Evolutionary conservation across 345 rosid genomes (phyloP).

Genomic region (rapeseed (Brassica napus)): DNA sequence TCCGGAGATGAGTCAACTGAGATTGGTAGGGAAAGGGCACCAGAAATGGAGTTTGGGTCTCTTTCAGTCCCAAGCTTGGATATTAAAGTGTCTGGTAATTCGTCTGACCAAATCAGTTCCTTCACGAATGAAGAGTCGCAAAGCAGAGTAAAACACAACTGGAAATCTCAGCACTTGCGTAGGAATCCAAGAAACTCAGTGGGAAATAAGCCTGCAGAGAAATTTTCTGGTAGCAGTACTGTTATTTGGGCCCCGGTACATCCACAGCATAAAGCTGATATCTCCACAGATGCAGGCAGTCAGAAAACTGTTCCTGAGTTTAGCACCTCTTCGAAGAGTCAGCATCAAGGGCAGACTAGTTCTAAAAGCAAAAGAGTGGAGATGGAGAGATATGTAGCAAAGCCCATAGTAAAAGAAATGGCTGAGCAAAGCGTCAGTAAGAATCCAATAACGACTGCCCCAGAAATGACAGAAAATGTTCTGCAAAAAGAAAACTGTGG

Average conservation of each 20-base stretch:
- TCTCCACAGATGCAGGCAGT: constrained; percentile 44
- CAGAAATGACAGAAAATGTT: constrained; percentile 16
- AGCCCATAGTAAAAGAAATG: constrained; percentile 88
- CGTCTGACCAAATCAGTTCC: constrained; percentile 49
- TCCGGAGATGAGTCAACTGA: constrained; percentile 39
- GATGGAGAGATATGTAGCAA: constrained; percentile 83
- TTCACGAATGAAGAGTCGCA: constrained; percentile 57
- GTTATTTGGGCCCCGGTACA: constrained; percentile 89
- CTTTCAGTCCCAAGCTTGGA: constrained; percentile 41
- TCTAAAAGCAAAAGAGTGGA: constrained; percentile 81
- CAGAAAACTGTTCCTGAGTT: constrained; percentile 47
- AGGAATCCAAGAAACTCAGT: constrained; percentile 54
- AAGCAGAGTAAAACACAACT: constrained; percentile 50
- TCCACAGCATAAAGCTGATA: constrained; percentile 62
- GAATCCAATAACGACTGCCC: constrained; percentile 42
- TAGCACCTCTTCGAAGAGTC: constrained; percentile 48
- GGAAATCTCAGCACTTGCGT: constrained; percentile 75
- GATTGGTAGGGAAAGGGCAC: constrained; percentile 44
- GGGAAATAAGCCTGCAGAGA: constrained; percentile 55
- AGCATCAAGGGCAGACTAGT: constrained; percentile 55
- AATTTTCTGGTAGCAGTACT: constrained; percentile 50
- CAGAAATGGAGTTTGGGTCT: constrained; percentile 38
- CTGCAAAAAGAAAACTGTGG: constrained; percentile 37
- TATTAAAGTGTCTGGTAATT: constrained; percentile 49
- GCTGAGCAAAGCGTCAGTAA: constrained; percentile 62